Evolutionary conservation across 768 basidiomycete genomes (phyloP), one percentile per base, ranked within the genome.

Genomic region (Paxillus rubicundulus): DNA sequence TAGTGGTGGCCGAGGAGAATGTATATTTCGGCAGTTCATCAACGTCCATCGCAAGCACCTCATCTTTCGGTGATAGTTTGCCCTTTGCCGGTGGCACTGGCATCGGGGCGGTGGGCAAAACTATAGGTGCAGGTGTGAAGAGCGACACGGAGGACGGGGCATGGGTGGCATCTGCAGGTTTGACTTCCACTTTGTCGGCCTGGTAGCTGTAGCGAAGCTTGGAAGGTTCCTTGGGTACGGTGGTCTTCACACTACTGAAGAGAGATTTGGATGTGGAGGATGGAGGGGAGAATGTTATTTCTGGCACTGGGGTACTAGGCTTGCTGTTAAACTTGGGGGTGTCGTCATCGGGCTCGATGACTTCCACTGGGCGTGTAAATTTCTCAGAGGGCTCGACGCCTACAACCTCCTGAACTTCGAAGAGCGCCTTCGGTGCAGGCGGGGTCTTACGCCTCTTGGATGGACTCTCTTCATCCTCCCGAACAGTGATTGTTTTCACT

Each of bases 181-280:
- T 58, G 28, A 61, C 64, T 53, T 74, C 73, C 27, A 74, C 74
- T 54, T 68, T 69, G 49, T 85, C 86, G 3, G 81, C 77, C 43
- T 82, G 80, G 66, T 86, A 81, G 58, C 87, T 87, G 59, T 77
- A 86, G 24, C 89, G 81, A 51, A 91, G 74, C 62, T 89, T 90
- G 53, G 89, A 89, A 2, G 89, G 87, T 50, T 87, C 86, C 62
- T 84, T 87, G 1, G 89, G 89, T 9, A 78, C 77, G 24, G 74
- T 80, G 3, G 78, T 69, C 63, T 84, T 86, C 38, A 69, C 37
- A n/a, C 36, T 34, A 42, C 61, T 51, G 27, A 64, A 61, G 20
- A 56, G 28, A 24, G 58, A 45, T 43, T 68, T 69, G 8, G 63
- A 52, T 36, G 42, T 54, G 14, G 62, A 33, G n/a, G 62, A 52